Conservation (phyloP, 2,329 filamentous ascomycete genomes). For the Didymella keratinophila region DNA sequence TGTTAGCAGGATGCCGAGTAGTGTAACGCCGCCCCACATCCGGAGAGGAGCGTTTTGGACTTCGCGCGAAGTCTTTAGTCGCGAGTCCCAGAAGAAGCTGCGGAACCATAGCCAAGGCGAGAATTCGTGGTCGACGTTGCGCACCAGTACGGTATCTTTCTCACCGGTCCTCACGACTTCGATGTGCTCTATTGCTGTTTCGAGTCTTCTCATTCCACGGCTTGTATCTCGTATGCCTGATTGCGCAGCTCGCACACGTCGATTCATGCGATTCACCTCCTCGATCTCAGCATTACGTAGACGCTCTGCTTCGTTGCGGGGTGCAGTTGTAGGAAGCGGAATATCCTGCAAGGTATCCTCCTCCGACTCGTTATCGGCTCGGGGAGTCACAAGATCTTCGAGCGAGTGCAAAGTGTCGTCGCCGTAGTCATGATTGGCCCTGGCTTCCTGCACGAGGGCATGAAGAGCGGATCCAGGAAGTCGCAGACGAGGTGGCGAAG, state of each 20-base stretch:
- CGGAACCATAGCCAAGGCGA: conserved; percentile 37
- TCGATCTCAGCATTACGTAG: conserved; percentile 53
- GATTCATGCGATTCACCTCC: conserved; percentile 54
- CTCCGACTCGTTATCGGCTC: conserved; percentile 33
- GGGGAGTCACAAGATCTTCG: conserved; percentile 53
- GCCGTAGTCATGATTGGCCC: conserved; percentile 48
- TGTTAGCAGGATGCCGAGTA: conserved; percentile 52
- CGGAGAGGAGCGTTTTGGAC: conserved; percentile 20
- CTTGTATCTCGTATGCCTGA: conserved; percentile 56
- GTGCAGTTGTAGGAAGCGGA: conserved; percentile 35
- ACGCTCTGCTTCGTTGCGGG: conserved; percentile 52
- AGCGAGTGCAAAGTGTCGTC: conserved; percentile 59
- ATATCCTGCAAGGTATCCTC: conserved; percentile 47
- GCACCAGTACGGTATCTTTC: conserved; percentile 12
- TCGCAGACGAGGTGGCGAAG: conserved; percentile 26
- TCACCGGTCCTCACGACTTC: conserved; percentile 29
- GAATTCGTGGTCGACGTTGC: conserved; percentile 15
- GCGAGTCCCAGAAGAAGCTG: conserved; percentile 38
- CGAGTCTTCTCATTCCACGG: conserved; percentile 53
- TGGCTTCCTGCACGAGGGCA: conserved; percentile 52
- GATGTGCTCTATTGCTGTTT: conserved; percentile 50
- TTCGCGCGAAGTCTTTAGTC: conserved; percentile 28
- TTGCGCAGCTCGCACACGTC: conserved; percentile 50
- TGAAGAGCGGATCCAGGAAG: conserved; percentile 50
- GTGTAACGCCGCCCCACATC: conserved; percentile 47